Conservation (phyloP, 192 early-diverging fungal species). For the Lunasporangiospora selenospora region DNA sequence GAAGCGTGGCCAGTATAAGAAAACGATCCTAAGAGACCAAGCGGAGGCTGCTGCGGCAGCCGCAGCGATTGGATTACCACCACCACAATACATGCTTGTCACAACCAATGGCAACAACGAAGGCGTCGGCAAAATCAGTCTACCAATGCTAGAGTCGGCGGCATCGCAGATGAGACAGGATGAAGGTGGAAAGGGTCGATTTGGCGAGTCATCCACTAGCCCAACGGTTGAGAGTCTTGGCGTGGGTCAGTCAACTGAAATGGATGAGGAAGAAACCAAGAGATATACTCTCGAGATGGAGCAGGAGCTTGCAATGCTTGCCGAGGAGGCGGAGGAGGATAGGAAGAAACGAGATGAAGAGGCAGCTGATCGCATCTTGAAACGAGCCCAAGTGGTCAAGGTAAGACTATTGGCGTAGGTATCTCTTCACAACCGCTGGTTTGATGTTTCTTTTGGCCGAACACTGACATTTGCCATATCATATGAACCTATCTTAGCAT, state of each 20-base stretch:
- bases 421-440: no score
- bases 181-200: neutral
- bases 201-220: neutral
- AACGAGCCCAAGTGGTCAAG: constrained; percentile 41
- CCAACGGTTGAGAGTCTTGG: constrained; percentile 18
- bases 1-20: constrained; percentile 41
- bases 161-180: no score
- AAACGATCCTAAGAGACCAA: constrained; percentile 41
- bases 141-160: no score
- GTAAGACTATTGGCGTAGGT: no score
- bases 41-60: constrained; percentile 29
- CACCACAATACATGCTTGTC: no score
- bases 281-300: constrained; percentile 29
- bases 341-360: constrained; percentile 32
- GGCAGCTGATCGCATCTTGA: constrained; percentile 29
- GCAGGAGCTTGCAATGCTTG: constrained; percentile 33
- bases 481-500: no score
- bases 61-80: constrained; percentile 21
- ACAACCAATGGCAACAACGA: no score
- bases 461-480: no score
- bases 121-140: no score
- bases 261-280: neutral
- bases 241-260: neutral
- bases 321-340: constrained; percentile 44
- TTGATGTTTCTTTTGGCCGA: no score